phyloP scores from a whole-genome alignment of 176 grass and related monocot species.

The Rhynchospora breviuscula region DNA sequence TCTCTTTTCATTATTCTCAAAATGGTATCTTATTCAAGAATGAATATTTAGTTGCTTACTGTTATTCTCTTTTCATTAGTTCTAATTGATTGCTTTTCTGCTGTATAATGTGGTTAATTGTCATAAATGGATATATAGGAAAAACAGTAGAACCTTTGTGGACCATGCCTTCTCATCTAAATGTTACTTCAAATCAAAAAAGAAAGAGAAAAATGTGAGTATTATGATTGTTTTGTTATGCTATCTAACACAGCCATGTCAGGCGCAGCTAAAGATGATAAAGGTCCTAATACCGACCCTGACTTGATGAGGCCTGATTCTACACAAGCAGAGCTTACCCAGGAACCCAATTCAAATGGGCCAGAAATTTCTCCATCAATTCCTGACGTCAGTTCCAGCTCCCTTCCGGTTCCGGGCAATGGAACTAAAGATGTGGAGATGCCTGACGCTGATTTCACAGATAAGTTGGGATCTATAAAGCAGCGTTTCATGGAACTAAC shows the following conservation, averaged over 20 bases:
- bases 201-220: not conserved
- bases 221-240: not conserved
- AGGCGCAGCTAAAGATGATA: conserved; percentile 47
- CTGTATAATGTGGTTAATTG: too few relatives aligned
- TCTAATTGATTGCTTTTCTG: too few relatives aligned
- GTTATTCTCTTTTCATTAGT: too few relatives aligned
- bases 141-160: not conserved
- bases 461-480: conserved; percentile 44
- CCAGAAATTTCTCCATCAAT: conserved; percentile 20
- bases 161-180: too few relatives aligned
- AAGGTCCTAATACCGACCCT: conserved; percentile 27
- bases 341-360: conserved; percentile 50
- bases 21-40: not conserved
- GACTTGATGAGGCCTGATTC: conserved; percentile 48
- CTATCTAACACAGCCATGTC: conserved; percentile 19
- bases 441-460: conserved; percentile 30
- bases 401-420: conserved; percentile 30
- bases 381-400: conserved; percentile 26
- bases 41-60: not conserved
- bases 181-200: too few relatives aligned
- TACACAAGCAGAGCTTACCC: conserved; percentile 28
- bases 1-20: not conserved
- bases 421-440: conserved; percentile 10
- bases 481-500: conserved; percentile 59
- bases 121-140: too few relatives aligned